A percentile compares a stretch with the other conserved stretches of the same genome.
These are phyloP conservation scores for Naganishia friedmannii DNA, from an alignment of 768 basidiomycete species.

Conservation along the genomic window DNA sequence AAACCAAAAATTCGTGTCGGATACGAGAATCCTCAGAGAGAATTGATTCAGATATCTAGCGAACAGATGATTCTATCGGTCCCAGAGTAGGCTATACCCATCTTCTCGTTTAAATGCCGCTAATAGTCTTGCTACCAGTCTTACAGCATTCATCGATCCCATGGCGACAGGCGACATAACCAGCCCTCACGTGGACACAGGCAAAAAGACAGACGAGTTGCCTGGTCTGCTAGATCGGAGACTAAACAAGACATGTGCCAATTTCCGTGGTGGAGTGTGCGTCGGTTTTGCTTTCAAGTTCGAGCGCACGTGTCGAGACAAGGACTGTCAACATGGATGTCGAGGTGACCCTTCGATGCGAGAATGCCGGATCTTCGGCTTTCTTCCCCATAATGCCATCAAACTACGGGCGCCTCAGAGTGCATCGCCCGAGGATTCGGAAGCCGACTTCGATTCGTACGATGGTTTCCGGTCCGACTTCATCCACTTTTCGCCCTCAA, in stretches of 20 bases:
- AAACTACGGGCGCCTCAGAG: slow-evolving; percentile 56
- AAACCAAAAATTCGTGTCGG: slow-evolving; percentile 69
- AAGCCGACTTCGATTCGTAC: slow-evolving; percentile 66
- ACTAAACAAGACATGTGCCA: slow-evolving; percentile 72
- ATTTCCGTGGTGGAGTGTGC: slow-evolving; percentile 75
- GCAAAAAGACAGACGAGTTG: slow-evolving; percentile 30
- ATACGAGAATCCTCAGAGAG: slow-evolving; percentile 66
- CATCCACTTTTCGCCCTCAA: slow-evolving; percentile 83
- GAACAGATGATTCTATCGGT: slow-evolving; percentile 77
- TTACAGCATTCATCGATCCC: slow-evolving; percentile 45
- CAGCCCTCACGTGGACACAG: slow-evolving; percentile 21
- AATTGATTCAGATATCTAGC: slow-evolving; percentile 77
- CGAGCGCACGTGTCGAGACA: slow-evolving; percentile 72
- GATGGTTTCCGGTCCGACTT: slow-evolving; percentile 88
- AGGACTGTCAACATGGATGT: slow-evolving; percentile 63
- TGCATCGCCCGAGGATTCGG: slow-evolving; percentile 21
- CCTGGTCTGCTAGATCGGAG: slow-evolving; percentile 39
- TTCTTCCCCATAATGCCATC: slow-evolving; percentile 75
- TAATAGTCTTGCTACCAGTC: slow-evolving; percentile 26
- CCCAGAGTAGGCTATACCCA: slow-evolving; percentile 65
- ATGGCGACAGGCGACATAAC: slow-evolving; percentile 46
- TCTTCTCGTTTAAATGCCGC: background rate
- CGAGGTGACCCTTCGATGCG: slow-evolving; percentile 63
- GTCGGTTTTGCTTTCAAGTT: slow-evolving; percentile 80
- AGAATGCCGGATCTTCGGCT: slow-evolving; percentile 74